Percentiles rank a stretch among this genome's conserved stretches.
Evolutionary conservation across 179 eudicot genomes (phyloP).

Genomic region (Beta macrorhiza): DNA sequence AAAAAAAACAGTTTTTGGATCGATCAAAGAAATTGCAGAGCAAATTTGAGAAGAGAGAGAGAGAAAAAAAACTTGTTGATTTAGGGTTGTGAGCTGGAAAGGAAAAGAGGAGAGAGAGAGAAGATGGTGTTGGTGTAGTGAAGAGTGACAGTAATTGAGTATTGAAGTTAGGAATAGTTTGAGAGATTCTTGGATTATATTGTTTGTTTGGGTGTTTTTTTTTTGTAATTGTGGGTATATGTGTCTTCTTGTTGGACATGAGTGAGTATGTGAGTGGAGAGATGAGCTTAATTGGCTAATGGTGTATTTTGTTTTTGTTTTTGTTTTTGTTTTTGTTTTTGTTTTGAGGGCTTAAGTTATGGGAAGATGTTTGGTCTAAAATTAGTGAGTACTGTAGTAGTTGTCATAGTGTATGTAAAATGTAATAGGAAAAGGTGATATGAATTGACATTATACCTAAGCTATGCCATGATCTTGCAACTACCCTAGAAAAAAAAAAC

Average conservation of each 20-base stretch:
- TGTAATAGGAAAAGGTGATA: too few relatives aligned
- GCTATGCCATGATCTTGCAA: too few relatives aligned
- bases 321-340: too few relatives aligned
- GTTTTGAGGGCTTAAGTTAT: too few relatives aligned
- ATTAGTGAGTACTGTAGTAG: too few relatives aligned
- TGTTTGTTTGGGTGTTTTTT: not conserved
- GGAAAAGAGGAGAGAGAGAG: not conserved
- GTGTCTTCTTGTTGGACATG: not conserved
- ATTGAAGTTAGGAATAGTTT: slow-evolving; percentile 3
- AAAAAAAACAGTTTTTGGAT: not conserved
- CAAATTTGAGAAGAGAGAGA: slow-evolving; percentile 7
- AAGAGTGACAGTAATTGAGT: not conserved
- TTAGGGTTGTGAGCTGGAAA: slow-evolving; percentile 25
- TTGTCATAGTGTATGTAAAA: too few relatives aligned
- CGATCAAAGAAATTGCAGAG: slow-evolving; percentile 14
- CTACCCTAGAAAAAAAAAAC: too few relatives aligned
- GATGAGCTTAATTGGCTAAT: too few relatives aligned
- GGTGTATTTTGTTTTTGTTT: too few relatives aligned
- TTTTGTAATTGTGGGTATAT: not conserved
- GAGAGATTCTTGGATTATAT: slow-evolving; percentile 8
- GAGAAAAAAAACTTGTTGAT: not conserved
- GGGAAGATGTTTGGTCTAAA: too few relatives aligned
- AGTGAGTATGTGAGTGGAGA: not conserved
- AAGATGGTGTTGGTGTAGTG: not conserved
- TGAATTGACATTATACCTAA: too few relatives aligned